Percentiles rank a stretch among this genome's conserved stretches.
phyloP scores from a whole-genome alignment of 2,329 filamentous ascomycete species.

The Aspergillus brasiliensis region DNA sequence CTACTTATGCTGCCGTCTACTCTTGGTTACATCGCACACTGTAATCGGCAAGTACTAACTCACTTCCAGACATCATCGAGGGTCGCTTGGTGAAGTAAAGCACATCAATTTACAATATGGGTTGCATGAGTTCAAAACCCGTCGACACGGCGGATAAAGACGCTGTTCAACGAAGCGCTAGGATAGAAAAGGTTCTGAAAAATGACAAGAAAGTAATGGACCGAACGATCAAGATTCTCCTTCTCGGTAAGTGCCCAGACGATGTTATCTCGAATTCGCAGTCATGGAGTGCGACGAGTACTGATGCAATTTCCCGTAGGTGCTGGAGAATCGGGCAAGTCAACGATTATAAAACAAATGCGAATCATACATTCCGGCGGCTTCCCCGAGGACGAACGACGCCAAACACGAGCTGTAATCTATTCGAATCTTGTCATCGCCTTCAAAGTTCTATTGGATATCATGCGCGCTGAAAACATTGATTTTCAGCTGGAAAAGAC shows the following conservation, averaged over 20 bases:
- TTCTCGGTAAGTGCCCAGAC: slow-evolving; percentile 70
- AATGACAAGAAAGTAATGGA: slow-evolving; percentile 84
- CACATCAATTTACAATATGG: slow-evolving; percentile 38
- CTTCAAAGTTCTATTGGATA: slow-evolving; percentile 85
- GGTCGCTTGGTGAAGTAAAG: background rate
- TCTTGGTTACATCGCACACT: background rate
- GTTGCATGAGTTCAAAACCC: slow-evolving; percentile 48
- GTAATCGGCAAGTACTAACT: slow-evolving; percentile 5
- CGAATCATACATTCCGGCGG: slow-evolving; percentile 94
- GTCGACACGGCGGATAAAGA: slow-evolving; percentile 44
- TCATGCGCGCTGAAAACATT: slow-evolving; percentile 83
- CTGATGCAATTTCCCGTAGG: slow-evolving; percentile 54
- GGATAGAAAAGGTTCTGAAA: slow-evolving; percentile 84
- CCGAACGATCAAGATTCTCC: slow-evolving; percentile 88
- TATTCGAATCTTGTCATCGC: slow-evolving; percentile 94
- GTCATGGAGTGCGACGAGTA: background rate
- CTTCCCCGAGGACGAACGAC: slow-evolving; percentile 84
- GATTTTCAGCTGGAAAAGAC: slow-evolving; percentile 77
- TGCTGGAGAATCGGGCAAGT: slow-evolving; percentile 93
- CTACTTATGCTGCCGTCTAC: background rate
- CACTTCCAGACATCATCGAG: background rate
- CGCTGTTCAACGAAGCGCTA: slow-evolving; percentile 51
- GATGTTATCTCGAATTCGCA: background rate
- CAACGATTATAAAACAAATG: slow-evolving; percentile 98
- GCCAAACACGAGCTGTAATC: slow-evolving; percentile 92